phyloP scores from a whole-genome alignment of 371 early-diverging fungal species.

The Mortierella sp. region DNA sequence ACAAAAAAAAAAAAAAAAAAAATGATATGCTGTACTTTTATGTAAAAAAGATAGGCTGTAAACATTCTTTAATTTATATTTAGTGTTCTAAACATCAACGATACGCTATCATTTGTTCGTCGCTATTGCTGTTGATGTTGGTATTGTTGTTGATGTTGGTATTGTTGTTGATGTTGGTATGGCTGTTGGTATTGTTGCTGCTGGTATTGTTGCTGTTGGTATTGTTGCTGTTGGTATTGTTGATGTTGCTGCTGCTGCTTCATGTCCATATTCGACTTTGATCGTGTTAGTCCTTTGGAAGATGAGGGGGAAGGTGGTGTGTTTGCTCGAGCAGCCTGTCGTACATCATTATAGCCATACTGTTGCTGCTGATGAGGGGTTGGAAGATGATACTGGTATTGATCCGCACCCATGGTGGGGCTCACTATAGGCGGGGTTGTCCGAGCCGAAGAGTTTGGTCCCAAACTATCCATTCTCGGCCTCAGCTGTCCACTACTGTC shows the following conservation, averaged over 20 bases:
- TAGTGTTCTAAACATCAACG: too few species aligned
- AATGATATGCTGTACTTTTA: too few species aligned
- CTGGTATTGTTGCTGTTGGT: conserved; percentile 14
- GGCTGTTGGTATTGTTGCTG: conserved; percentile 13
- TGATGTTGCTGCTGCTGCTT: conserved; percentile 12
- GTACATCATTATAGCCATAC: background rate
- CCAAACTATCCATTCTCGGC: conserved; percentile 44
- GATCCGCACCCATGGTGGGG: background rate
- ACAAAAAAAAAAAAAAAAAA: conserved; percentile 7
- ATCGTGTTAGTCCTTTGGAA: background rate
- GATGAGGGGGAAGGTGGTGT: conserved; percentile 15
- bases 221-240: conserved; percentile 14
- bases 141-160: conserved; percentile 14
- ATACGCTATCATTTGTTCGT: too few species aligned
- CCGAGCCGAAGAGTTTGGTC: conserved; percentile 15
- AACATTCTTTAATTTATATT: background rate
- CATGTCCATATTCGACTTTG: conserved; percentile 14
- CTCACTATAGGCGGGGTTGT: background rate
- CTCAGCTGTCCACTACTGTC: conserved; percentile 14
- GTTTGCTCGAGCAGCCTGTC: conserved; percentile 2
- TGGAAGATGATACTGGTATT: conserved; percentile 17
- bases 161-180: conserved; percentile 9
- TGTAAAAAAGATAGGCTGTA: too few species aligned
- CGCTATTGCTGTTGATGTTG: conserved; percentile 1
- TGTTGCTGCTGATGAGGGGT: conserved; percentile 8